Evolutionary conservation across 2,329 filamentous ascomycete species (phyloP).

Genomic region (Incumbomyces delicatus): DNA sequence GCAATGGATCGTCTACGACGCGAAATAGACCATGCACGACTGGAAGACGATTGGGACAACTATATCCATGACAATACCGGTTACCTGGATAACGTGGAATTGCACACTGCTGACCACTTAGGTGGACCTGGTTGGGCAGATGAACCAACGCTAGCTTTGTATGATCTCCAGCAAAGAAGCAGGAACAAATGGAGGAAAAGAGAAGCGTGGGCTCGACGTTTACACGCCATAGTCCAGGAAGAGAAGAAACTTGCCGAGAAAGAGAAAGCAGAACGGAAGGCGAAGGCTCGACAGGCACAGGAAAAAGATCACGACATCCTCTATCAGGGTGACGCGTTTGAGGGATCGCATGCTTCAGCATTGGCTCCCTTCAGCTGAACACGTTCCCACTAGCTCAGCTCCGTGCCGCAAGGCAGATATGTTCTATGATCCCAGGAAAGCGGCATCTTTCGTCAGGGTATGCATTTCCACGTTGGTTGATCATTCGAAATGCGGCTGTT

Average conservation of each 20-base stretch:
- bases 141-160: background rate
- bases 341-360: too few relatives aligned
- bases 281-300: background rate
- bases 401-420: too few relatives aligned
- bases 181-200: too few relatives aligned
- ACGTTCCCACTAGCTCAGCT: too few relatives aligned
- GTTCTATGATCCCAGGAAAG: too few relatives aligned
- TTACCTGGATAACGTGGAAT: background rate
- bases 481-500: too few relatives aligned
- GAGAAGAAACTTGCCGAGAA: conserved; percentile 1
- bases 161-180: background rate
- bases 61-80: background rate
- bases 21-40: conserved; percentile 1
- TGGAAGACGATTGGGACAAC: conserved; percentile 5
- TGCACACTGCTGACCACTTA: background rate
- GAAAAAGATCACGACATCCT: background rate
- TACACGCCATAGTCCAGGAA: background rate
- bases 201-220: too few relatives aligned
- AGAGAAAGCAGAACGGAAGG: conserved; percentile 1
- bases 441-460: too few relatives aligned
- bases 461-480: too few relatives aligned
- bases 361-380: too few relatives aligned
- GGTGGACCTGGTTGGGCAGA: background rate
- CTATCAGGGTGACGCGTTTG: too few relatives aligned
- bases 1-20: background rate